Percentiles rank a stretch among this genome's conserved stretches.
Evolutionary conservation across 2,329 filamentous ascomycete genomes (phyloP).

Genomic region (Coniochaeta sp.): DNA sequence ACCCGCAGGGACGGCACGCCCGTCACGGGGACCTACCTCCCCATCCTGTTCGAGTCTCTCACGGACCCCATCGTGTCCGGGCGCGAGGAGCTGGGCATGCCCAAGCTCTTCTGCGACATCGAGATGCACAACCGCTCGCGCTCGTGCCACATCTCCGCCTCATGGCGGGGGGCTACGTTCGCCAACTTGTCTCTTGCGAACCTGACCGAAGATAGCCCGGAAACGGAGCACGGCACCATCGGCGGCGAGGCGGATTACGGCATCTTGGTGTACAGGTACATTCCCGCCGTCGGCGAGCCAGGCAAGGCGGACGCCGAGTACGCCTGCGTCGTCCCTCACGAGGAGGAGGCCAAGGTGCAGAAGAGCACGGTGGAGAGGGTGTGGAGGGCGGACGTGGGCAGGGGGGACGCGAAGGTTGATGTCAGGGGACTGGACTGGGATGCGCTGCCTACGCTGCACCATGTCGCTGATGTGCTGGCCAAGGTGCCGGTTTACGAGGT

Average conservation of each 20-base stretch:
- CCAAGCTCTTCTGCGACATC: conserved; percentile 47
- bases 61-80: conserved; percentile 54
- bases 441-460: conserved; percentile 52
- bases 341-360: conserved; percentile 25
- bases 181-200: conserved; percentile 11
- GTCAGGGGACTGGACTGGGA: conserved; percentile 45
- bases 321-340: conserved; percentile 29
- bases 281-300: conserved; percentile 44
- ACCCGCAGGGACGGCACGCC: conserved; percentile 39
- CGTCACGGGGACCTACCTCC: conserved; percentile 46
- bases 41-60: conserved; percentile 50
- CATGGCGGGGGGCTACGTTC: conserved; percentile 29
- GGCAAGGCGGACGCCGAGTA: conserved; percentile 49
- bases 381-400: conserved; percentile 24
- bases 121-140: conserved; percentile 26
- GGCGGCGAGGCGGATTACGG: conserved; percentile 16
- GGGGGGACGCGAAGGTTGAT: conserved; percentile 34
- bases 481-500: conserved; percentile 52
- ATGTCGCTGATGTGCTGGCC: conserved; percentile 42
- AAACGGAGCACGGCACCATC: conserved; percentile 16
- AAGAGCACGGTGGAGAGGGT: conserved; percentile 22
- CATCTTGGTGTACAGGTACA: conserved; percentile 38
- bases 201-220: conserved; percentile 12
- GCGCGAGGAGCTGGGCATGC: conserved; percentile 55
- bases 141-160: conserved; percentile 29